Evolutionary conservation across 345 rosid genomes (phyloP), one percentile per base, ranked within the genome.

Genomic region (Eucalyptus pumila): DNA sequence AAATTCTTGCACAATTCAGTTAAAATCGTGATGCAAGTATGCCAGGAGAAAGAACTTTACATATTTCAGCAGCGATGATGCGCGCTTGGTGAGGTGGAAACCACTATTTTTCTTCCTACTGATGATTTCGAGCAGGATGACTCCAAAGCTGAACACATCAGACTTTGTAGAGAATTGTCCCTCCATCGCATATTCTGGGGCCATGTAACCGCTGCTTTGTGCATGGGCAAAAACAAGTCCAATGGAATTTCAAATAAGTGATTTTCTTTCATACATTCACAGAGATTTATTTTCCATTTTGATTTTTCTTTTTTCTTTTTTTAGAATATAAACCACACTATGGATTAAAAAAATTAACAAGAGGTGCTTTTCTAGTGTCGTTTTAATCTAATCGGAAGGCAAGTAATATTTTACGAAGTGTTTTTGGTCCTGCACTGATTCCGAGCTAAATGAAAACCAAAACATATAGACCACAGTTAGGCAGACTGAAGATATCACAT

Each of bases 121-220:
- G 56, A 92, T 37, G 85, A 91, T 90, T 89, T 92, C 93, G 5
- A 92, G 90, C 47, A 91, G 21, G 11, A 90, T 9, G 67, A 91
- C 91, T 21, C 91, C 93, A 23, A 90, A 92, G 50, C 93, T 91
- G 86, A 65, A 92, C 65, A 90, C 92, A 40, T 92, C 91, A 1
- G 92, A 90, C 67, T 91, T 92, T 4, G 23, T 56, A 3, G 92
- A 92, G 80, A 91, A 92, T 32, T 72, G 88, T 54, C 93, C 93
- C 1, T 86, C 49, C 91, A 91, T 89, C 17, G 92, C 93, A 80
- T 90, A 91, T 69, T 91, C 92, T 1, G 91, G 89, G 45, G 92
- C 87, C 93, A 92, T 91, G 42, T 92, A 92, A 11, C 93, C 92
- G 11, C 80, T 32, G 21, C 34, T 67, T 67, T 15, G 40, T 16